A percentile compares a stretch with the other conserved stretches of the same genome.
These are phyloP conservation scores for Inosperma sp. DNA, from an alignment of 768 basidiomycete species.

Conservation along the genomic window DNA sequence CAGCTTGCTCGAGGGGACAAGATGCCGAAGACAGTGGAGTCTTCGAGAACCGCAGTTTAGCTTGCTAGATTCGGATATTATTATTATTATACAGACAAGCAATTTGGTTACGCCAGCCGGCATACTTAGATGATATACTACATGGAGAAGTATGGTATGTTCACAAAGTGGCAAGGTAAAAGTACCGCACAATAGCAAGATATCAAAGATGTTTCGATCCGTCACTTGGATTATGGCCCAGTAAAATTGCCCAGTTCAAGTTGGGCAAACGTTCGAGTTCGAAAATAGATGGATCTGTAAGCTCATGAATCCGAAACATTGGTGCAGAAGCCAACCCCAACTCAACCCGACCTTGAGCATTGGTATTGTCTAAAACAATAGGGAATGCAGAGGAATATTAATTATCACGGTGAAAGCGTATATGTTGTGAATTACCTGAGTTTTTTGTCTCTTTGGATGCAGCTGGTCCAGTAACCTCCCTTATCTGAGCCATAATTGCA, in stretches of 20 bases:
- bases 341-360: no score
- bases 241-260: background rate
- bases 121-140: no score
- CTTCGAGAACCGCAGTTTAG: slow-evolving; percentile 33
- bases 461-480: no score
- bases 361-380: background rate
- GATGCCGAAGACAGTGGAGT: slow-evolving; percentile 83
- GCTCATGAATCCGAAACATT: background rate
- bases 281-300: background rate
- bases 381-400: no score
- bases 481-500: no score
- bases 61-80: slow-evolving; percentile 11
- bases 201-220: background rate
- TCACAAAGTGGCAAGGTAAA: background rate
- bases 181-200: background rate
- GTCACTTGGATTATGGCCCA: background rate
- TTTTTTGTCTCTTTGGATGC: no score
- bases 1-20: slow-evolving; percentile 77
- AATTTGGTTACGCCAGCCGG: background rate
- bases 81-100: no score
- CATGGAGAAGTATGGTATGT: no score
- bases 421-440: no score
- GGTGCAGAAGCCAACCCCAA: no score
- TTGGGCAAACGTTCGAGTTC: background rate
- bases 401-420: no score